These are phyloP conservation scores for Pestalotiopsis sp. DNA, from an alignment of 2,329 filamentous ascomycete species.

Conservation along the genomic window DNA sequence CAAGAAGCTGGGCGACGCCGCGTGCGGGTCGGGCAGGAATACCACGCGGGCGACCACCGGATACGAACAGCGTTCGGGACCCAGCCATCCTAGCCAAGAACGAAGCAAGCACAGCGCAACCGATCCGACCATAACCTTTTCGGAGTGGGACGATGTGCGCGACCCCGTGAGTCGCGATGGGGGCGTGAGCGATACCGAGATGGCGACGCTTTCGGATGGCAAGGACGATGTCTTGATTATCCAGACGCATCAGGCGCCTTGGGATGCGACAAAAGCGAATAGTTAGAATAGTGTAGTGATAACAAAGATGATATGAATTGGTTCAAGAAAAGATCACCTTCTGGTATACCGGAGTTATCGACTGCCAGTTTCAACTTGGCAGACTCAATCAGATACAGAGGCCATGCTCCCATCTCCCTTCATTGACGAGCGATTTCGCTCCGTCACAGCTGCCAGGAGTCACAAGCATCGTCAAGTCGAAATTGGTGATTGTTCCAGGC, in stretches of 20 bases:
- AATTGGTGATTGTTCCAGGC: too few relatives aligned
- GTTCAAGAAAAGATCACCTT: too few relatives aligned
- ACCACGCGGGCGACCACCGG: not conserved
- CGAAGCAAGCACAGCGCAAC: not conserved
- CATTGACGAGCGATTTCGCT: too few relatives aligned
- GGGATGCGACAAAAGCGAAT: slow-evolving; percentile 2
- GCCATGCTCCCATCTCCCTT: too few relatives aligned
- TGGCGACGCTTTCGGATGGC: not conserved
- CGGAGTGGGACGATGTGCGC: not conserved
- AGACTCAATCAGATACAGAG: too few relatives aligned
- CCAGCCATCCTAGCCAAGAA: not conserved
- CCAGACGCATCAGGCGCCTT: not conserved
- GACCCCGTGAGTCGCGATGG: not conserved
- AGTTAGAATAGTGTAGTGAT: not conserved
- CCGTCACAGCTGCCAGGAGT: too few relatives aligned
- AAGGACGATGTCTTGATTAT: not conserved
- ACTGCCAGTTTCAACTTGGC: too few relatives aligned
- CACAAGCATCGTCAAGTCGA: too few relatives aligned
- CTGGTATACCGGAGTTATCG: too few relatives aligned
- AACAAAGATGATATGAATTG: not conserved
- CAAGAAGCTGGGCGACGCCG: not conserved
- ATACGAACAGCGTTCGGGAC: not conserved
- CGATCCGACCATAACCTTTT: not conserved
- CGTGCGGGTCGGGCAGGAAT: not conserved
- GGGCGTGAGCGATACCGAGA: not conserved